phyloP scores from a whole-genome alignment of 2,329 filamentous ascomycete genomes.

The Plectosphaerella sp. region DNA sequence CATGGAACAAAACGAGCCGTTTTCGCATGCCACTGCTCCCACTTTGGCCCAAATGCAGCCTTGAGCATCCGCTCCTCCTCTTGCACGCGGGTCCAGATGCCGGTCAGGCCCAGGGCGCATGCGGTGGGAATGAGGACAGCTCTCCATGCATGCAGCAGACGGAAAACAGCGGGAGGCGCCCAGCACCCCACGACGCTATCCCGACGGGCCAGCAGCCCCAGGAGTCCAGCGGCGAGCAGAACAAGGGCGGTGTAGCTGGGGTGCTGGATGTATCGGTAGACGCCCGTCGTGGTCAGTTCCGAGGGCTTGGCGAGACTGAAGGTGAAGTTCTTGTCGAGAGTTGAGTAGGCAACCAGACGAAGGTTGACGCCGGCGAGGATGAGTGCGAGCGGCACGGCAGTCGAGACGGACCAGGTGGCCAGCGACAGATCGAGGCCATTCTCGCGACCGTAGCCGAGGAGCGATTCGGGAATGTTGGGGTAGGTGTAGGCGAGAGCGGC shows the following conservation, averaged over 20 bases:
- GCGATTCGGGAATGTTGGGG: slow-evolving; percentile 14
- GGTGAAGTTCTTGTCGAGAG: slow-evolving; percentile 48
- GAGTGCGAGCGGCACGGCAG: slow-evolving; percentile 25
- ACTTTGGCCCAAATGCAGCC: slow-evolving; percentile 38
- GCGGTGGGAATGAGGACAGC: slow-evolving; percentile 8
- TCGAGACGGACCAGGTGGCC: slow-evolving; percentile 30
- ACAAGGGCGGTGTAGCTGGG: slow-evolving; percentile 44
- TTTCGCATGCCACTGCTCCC: slow-evolving; percentile 40
- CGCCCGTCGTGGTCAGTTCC: slow-evolving; percentile 36
- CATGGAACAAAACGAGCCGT: slow-evolving; percentile 46
- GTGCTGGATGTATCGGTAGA: slow-evolving; percentile 47
- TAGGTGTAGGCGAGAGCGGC: slow-evolving; percentile 13
- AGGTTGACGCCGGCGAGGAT: slow-evolving; percentile 21
- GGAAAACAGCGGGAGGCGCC: slow-evolving; percentile 20
- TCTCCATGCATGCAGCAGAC: slow-evolving; percentile 2
- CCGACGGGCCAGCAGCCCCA: slow-evolving; percentile 26
- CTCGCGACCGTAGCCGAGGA: slow-evolving; percentile 19
- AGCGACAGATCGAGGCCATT: slow-evolving; percentile 24
- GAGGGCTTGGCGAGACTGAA: slow-evolving; percentile 44
- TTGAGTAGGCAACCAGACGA: slow-evolving; percentile 32
- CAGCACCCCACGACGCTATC: slow-evolving; percentile 36
- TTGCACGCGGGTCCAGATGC: slow-evolving; percentile 29
- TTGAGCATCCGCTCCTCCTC: slow-evolving; percentile 48
- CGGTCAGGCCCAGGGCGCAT: slow-evolving; percentile 13
- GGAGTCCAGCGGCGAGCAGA: slow-evolving; percentile 25